A percentile compares a stretch with the other conserved stretches of the same genome.
These are phyloP conservation scores for Suillus subalutaceus DNA, from an alignment of 768 basidiomycete genomes.

Conservation along the genomic window DNA sequence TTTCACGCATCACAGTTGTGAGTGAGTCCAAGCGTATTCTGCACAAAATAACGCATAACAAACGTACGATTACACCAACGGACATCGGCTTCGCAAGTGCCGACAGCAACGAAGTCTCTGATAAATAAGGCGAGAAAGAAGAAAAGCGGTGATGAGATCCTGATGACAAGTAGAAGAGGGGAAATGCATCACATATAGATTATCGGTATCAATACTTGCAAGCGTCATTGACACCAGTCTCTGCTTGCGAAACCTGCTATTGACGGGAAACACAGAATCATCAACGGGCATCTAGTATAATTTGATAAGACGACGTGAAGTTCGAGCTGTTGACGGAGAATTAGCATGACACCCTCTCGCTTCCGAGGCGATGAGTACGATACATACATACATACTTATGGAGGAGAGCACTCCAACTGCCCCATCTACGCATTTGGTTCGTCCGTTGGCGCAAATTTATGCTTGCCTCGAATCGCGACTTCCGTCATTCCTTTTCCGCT, in stretches of 20 bases:
- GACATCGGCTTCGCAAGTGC: slow-evolving; percentile 15
- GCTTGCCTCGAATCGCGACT: slow-evolving; percentile 65
- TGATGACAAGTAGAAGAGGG: slow-evolving; percentile 19
- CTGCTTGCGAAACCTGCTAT: slow-evolving; percentile 27
- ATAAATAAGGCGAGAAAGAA: slow-evolving; percentile 17
- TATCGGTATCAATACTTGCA: slow-evolving; percentile 15
- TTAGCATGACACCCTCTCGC: slow-evolving; percentile 16
- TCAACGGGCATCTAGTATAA: slow-evolving; percentile 28
- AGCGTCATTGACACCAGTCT: slow-evolving; percentile 15
- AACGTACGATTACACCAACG: slow-evolving; percentile 20
- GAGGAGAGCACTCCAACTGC: neutral
- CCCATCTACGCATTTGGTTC: slow-evolving; percentile 41
- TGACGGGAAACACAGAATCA: slow-evolving; percentile 27
- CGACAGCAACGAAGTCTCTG: slow-evolving; percentile 22
- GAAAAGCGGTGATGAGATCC: slow-evolving; percentile 26
- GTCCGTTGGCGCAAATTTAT: slow-evolving; percentile 65
- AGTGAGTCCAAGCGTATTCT: slow-evolving; percentile 17
- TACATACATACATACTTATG: slow-evolving; percentile 14
- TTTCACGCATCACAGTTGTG: slow-evolving; percentile 11
- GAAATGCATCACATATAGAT: slow-evolving; percentile 28
- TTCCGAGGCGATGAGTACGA: neutral
- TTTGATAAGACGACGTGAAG: slow-evolving; percentile 22
- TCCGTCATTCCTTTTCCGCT: slow-evolving; percentile 91
- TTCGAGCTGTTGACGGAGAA: slow-evolving; percentile 14
- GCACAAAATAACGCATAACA: slow-evolving; percentile 14